Base-by-base conservation (phyloP, 352 stramenopile species). In the Pythium aristosporum region DNA sequence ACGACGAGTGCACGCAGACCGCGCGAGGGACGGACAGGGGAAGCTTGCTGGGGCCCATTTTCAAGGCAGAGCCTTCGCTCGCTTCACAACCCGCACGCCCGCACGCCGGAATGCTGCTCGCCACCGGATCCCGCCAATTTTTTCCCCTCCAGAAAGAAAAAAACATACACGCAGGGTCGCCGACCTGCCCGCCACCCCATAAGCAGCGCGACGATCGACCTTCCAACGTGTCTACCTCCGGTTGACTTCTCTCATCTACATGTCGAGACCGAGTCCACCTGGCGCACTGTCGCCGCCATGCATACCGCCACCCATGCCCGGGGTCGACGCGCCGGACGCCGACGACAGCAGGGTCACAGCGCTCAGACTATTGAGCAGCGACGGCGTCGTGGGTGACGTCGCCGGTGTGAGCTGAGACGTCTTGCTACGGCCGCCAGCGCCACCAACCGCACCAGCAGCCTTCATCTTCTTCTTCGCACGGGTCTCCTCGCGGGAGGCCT, bases 301-400 rank as follows among this genome's bases (percentile, higher is more conserved):
- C 55, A 62, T 62, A n/a, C 18, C 42, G 16, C 55, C 55, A 42
- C 55, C 55, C 30, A 61, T 42, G 12, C n/a, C 52, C 5, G n/a
- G 20, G 16, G 41, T 34, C 28, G 52, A 51, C 16, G 53, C 57
- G 10, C 48, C 43, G 32, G 63, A 39, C 28, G 64, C 51, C 30
- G 64, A 71, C 16, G 65, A 67, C 10, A 67, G 36, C 58, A 72
- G 42, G 52, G 58, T 52, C 53, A 72, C 65, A 11, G 65, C 65
- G 34, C 43, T 72, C 9, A 72, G 53, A 47, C 65, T 67, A 46
- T 63, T 67, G 32, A 72, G 37, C 51, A 72, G 43, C 28, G 65
- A 65, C 42, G 65, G 65, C 48, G 65, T 72, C 20, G 65, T 72
- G 3, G 65, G 65, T 30, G 65, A 72, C 39, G 65, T 64, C 1